A percentile compares a stretch with the other conserved stretches of the same genome.
Conservation (phyloP, 2,329 filamentous ascomycete species). For the Aspergillus aculeatinus region DNA sequence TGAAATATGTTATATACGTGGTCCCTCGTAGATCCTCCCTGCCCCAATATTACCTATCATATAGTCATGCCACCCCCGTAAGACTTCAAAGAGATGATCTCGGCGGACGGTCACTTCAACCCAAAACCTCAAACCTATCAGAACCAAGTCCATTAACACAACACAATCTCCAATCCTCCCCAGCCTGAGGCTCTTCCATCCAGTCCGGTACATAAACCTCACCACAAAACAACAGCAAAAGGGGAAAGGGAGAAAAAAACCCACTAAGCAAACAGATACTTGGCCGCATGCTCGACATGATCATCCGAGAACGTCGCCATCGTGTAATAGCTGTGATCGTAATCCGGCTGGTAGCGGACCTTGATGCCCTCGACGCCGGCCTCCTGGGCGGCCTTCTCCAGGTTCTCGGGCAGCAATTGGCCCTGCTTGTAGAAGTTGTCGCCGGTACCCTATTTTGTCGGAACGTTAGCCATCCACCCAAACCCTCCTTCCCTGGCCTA, state of each 20-base stretch:
- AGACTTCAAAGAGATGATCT: background rate
- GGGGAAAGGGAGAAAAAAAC: conserved; percentile 25
- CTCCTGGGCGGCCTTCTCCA: conserved; percentile 74
- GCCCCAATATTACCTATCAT: no score
- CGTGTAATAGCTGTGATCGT: conserved; percentile 98
- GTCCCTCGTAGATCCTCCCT: no score
- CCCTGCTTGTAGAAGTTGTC: conserved; percentile 97
- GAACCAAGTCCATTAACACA: conserved; percentile 4
- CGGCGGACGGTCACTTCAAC: conserved; percentile 23
- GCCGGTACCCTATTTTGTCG: conserved; percentile 66
- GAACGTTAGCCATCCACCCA: no score
- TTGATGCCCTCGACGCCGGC: conserved; percentile 70
- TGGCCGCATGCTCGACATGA: conserved; percentile 88
- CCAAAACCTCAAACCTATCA: conserved; percentile 11
- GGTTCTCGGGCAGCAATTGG: conserved; percentile 91
- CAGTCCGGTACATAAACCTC: background rate
- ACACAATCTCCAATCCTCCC: background rate
- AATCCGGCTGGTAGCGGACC: conserved; percentile 82
- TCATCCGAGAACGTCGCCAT: conserved; percentile 88
- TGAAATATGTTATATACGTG: no score
- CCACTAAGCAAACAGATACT: conserved; percentile 67
- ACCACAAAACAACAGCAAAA: conserved; percentile 16
- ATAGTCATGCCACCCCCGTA: no score
- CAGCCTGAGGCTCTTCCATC: no score
- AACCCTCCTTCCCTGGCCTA: no score